Conservation (phyloP, 1,284 basidiomycete species). For the Leccinum griseonigrum region DNA sequence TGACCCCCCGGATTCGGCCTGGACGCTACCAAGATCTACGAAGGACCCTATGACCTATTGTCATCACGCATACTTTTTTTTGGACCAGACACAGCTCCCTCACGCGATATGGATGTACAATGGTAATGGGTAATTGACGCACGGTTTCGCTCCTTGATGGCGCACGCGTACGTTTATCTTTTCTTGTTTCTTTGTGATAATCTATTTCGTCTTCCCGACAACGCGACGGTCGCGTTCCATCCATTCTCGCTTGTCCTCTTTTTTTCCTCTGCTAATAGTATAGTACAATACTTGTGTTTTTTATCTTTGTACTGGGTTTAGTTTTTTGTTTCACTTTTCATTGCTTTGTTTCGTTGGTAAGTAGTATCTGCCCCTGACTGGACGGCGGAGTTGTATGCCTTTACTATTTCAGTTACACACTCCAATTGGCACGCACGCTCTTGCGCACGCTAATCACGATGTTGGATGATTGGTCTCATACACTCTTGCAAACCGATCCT, state of each 20-base stretch:
- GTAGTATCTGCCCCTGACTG: neutral
- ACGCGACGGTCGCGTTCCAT: neutral
- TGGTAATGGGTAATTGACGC: neutral
- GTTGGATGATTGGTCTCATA: slow-evolving; percentile 38
- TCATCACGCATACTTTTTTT: neutral
- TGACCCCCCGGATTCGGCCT: neutral
- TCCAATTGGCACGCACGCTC: neutral
- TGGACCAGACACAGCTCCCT: neutral
- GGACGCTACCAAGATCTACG: neutral
- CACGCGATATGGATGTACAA: neutral
- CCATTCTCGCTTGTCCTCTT: neutral
- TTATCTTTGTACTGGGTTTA: neutral
- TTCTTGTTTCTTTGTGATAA: neutral
- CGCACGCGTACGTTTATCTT: neutral
- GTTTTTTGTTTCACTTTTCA: neutral
- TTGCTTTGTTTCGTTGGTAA: neutral
- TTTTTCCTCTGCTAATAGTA: neutral
- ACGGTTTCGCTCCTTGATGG: neutral
- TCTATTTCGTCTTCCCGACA: neutral
- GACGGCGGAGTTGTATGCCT: neutral
- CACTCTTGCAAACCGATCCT: slow-evolving; percentile 55
- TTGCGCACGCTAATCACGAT: neutral
- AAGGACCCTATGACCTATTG: neutral
- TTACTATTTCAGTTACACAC: neutral
- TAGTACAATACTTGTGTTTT: neutral